Evolutionary conservation across 2,329 filamentous ascomycete genomes (phyloP), one percentile per base, ranked within the genome.

Genomic region (Aaosphaeria arxii): DNA sequence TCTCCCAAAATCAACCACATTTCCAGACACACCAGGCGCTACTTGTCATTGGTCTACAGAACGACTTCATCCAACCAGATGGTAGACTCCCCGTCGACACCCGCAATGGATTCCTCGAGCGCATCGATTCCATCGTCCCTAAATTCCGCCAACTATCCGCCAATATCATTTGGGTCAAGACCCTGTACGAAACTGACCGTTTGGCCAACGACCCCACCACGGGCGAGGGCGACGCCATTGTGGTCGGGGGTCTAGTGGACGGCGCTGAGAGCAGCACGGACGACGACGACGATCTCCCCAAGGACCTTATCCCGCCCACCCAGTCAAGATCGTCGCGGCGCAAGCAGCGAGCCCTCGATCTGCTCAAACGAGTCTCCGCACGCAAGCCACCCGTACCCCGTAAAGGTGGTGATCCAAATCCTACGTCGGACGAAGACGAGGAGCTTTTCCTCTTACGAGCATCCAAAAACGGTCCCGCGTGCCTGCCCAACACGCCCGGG

Each of bases 1-100:
- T 77, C 24, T 66, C 71, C 33, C 71, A 75, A 51, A 72, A 74
- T 44, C 70, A 68, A 45, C 79, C 80, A 11, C 72, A 73, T 46
- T 75, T 85, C 50, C 72, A 80, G 52, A 84, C 81, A 28, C 74
- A 79, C 48, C 82, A 83, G 71, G 92, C 89, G 1, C 77, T 99
- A 40, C 76, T 97, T 17, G 74, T 95, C 13, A 79, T 96, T 54
- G 92, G 96, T 62, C 82, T 95, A 33, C 94, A 97, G 64, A 90
- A 95, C 60, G 92, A 96, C 67, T 96, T 97, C 62, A 74, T 95
- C 49, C 78, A 83, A 5, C 72, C 81, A 1, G 78, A 83, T 44
- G 87, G 88, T 46, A 81, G 84, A 29, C 71, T 96, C 17, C 80
- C 84, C 9, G 82, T 91, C 44, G 74, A 75, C 33, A 78, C 82